phyloP scores from a whole-genome alignment of 2,329 filamentous ascomycete species.

The Nemania abortiva region DNA sequence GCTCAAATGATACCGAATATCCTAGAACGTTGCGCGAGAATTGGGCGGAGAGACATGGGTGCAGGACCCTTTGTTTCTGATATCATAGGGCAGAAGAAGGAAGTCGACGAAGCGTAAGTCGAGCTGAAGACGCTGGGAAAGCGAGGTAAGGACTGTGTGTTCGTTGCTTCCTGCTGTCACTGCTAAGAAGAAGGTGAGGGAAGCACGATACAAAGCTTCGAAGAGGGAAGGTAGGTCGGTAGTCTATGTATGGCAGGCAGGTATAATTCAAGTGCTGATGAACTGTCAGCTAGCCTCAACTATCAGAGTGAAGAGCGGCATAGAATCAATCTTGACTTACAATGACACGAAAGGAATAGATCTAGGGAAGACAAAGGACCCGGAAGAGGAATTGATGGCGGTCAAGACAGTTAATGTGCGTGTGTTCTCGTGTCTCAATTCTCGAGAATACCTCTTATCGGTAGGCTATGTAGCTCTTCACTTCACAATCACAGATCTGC shows the following conservation, averaged over 20 bases:
- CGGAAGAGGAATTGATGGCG: background rate
- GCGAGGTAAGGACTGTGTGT: slow-evolving; percentile 19
- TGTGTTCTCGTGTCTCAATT: slow-evolving; percentile 2
- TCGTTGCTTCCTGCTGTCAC: slow-evolving; percentile 17
- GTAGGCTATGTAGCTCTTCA: slow-evolving; percentile 11
- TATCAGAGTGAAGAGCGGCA: slow-evolving; percentile 20
- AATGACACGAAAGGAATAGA: slow-evolving; percentile 50
- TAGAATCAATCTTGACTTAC: slow-evolving; percentile 45
- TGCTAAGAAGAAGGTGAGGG: slow-evolving; percentile 7
- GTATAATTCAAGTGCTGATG: slow-evolving; percentile 43
- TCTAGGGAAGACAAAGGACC: slow-evolving; percentile 34
- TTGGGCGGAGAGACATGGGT: slow-evolving; percentile 43
- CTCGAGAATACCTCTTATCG: background rate
- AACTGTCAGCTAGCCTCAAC: slow-evolving; percentile 42
- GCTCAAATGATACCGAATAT: slow-evolving; percentile 44
- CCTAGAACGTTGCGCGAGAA: slow-evolving; percentile 41
- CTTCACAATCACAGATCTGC: slow-evolving; percentile 13
- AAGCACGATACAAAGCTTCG: background rate
- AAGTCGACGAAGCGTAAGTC: slow-evolving; percentile 2
- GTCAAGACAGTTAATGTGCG: slow-evolving; percentile 7
- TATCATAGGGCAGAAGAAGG: slow-evolving; percentile 27
- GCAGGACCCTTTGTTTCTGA: slow-evolving; percentile 20
- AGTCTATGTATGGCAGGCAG: slow-evolving; percentile 16
- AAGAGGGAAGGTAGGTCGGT: slow-evolving; percentile 4
- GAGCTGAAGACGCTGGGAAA: background rate